Conservation (phyloP, 1,139 yeast species). For the Suhomyces terraborum region DNA sequence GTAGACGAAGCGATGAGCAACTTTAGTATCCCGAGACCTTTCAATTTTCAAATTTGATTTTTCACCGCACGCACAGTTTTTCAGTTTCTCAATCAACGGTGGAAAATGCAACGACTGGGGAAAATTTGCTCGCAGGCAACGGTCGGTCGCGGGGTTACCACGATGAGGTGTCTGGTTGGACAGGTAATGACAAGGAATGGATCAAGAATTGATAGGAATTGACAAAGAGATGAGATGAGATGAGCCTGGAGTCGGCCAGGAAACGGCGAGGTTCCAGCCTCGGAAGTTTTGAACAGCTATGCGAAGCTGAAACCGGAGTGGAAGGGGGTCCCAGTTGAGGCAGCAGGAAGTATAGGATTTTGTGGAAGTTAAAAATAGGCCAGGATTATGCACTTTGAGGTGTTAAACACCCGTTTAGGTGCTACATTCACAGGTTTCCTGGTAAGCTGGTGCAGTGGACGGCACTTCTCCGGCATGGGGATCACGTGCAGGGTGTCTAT, state of each 20-base stretch:
- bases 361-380: neutral
- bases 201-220: too few species aligned
- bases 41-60: neutral
- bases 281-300: neutral
- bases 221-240: too few species aligned
- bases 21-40: neutral
- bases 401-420: neutral
- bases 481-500: slow-evolving; percentile 3
- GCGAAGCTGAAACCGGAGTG: neutral
- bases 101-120: too few species aligned
- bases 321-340: neutral
- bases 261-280: too few species aligned
- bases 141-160: slow-evolving; percentile 7
- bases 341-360: neutral
- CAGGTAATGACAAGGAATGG: too few species aligned
- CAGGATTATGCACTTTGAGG: neutral
- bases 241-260: too few species aligned
- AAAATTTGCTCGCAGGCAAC: slow-evolving; percentile 1
- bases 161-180: too few species aligned
- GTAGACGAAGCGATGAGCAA: slow-evolving; percentile 7
- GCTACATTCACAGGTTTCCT: neutral
- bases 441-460: slow-evolving; percentile 5
- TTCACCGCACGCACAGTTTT: slow-evolving; percentile 2
- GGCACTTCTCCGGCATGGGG: slow-evolving; percentile 4
- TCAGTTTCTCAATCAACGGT: slow-evolving; percentile 5